A percentile compares a stretch with the other conserved stretches of the same genome.
Evolutionary conservation across 2,329 filamentous ascomycete species (phyloP).

Genomic region (Metarhizium rileyi): DNA sequence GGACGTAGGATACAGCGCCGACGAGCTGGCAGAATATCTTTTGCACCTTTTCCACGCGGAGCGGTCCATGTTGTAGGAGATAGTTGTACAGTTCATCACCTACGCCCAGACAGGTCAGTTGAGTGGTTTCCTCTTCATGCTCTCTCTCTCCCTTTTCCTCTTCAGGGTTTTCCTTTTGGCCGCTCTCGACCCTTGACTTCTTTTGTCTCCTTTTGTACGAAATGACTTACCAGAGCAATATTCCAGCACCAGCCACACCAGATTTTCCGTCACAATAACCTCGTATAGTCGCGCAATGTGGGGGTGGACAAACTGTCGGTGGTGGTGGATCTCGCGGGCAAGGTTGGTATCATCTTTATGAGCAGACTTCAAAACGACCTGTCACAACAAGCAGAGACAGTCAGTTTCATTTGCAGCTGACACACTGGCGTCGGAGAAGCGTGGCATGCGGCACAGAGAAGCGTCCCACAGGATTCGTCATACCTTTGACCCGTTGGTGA

Average conservation of each 20-base stretch:
- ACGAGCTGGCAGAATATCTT: conserved; percentile 94
- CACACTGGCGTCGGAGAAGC: neutral
- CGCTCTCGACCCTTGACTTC: too few species aligned
- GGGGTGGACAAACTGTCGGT: conserved; percentile 93
- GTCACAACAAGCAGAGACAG: conserved; percentile 4
- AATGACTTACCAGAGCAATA: conserved; percentile 71
- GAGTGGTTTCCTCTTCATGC: neutral
- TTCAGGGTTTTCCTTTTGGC: too few species aligned
- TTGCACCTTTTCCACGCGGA: conserved; percentile 79
- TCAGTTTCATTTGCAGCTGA: neutral
- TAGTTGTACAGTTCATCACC: conserved; percentile 97
- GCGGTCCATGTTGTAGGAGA: conserved; percentile 74
- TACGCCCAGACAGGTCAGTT: conserved; percentile 22
- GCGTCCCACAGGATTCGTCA: neutral
- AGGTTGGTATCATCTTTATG: conserved; percentile 94
- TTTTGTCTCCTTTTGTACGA: too few species aligned
- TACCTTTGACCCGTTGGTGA: conserved; percentile 97
- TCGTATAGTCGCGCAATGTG: conserved; percentile 96
- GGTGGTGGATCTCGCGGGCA: conserved; percentile 94
- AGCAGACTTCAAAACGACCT: conserved; percentile 97
- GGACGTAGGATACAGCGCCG: conserved; percentile 89
- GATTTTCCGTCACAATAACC: conserved; percentile 87
- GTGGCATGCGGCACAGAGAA: conserved; percentile 13
- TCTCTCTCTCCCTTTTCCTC: too few species aligned
- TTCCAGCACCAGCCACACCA: conserved; percentile 95